Conservation (phyloP, 331 rosid genomes). For the Rosa hybrid region DNA sequence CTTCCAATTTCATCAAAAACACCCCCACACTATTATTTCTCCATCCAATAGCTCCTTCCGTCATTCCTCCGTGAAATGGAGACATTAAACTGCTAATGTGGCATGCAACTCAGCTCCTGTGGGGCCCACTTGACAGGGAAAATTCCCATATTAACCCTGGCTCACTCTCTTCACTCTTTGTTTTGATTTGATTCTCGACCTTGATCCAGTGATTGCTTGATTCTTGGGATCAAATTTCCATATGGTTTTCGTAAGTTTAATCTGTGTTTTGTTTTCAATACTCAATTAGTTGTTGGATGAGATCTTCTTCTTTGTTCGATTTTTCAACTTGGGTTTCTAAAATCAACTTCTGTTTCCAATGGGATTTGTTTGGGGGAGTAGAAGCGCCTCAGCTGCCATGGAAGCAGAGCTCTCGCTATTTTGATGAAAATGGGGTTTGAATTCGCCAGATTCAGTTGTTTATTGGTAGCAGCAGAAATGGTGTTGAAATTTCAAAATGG, state of each 20-base stretch:
- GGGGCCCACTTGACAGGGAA: too few species aligned
- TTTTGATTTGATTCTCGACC: constrained; percentile 9
- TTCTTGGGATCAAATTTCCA: constrained; percentile 12
- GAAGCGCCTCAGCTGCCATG: neutral
- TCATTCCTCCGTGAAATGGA: too few species aligned
- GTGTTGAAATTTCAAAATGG: too few species aligned
- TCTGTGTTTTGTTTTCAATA: neutral
- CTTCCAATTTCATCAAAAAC: too few species aligned
- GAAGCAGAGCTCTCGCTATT: neutral
- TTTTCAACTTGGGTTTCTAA: neutral
- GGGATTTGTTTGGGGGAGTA: neutral
- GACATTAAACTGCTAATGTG: too few species aligned
- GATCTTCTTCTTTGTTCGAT: neutral
- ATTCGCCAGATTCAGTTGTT: neutral
- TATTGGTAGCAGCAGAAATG: too few species aligned
- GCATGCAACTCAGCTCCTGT: too few species aligned
- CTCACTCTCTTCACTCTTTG: neutral
- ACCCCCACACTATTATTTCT: too few species aligned
- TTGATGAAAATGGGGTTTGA: neutral
- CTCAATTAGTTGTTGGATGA: neutral
- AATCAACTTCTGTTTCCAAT: neutral
- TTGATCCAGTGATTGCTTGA: constrained; percentile 7
- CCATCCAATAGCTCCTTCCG: too few species aligned
- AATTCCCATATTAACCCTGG: too few species aligned
- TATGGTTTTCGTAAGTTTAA: neutral